These are phyloP conservation scores for Lactarius sp. DNA, from an alignment of 768 basidiomycete species.

Conservation along the genomic window DNA sequence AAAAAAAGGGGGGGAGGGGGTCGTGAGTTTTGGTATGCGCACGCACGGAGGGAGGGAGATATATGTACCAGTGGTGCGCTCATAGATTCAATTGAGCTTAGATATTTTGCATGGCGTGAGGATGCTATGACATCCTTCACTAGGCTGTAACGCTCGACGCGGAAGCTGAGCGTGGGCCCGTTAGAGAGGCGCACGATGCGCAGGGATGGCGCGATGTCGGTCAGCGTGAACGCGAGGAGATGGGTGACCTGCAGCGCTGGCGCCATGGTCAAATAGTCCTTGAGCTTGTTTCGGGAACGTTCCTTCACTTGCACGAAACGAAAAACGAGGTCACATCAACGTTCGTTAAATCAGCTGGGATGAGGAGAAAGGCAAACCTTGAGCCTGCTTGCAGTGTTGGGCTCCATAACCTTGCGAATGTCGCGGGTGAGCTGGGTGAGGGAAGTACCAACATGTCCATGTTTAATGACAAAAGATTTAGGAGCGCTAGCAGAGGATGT, in stretches of 20 bases:
- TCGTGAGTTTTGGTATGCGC: background rate
- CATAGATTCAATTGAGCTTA: conserved; percentile 79
- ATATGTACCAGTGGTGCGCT: conserved; percentile 80
- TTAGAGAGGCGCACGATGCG: conserved; percentile 82
- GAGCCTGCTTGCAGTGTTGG: conserved; percentile 92
- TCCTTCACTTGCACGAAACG: conserved; percentile 51
- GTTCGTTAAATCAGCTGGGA: conserved; percentile 4
- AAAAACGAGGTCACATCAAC: conserved; percentile 12
- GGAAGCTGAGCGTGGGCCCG: conserved; percentile 91
- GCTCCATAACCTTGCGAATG: conserved; percentile 94
- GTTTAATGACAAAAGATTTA: conserved; percentile 95
- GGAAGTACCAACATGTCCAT: conserved; percentile 87
- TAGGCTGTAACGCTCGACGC: conserved; percentile 88
- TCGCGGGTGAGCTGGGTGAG: conserved; percentile 88
- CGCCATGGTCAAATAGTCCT: conserved; percentile 90
- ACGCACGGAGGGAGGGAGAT: background rate
- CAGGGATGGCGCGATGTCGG: conserved; percentile 78
- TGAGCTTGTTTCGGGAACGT: conserved; percentile 81
- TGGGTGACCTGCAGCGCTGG: conserved; percentile 90
- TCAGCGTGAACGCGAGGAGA: conserved; percentile 86
- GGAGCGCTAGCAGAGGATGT: conserved; percentile 45
- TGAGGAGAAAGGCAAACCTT: conserved; percentile 45
- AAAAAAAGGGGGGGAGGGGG: background rate
- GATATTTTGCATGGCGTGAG: conserved; percentile 61
- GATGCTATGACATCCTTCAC: conserved; percentile 75